phyloP scores from a whole-genome alignment of 495 filamentous ascomycete genomes.

The Neurospora sp. region DNA sequence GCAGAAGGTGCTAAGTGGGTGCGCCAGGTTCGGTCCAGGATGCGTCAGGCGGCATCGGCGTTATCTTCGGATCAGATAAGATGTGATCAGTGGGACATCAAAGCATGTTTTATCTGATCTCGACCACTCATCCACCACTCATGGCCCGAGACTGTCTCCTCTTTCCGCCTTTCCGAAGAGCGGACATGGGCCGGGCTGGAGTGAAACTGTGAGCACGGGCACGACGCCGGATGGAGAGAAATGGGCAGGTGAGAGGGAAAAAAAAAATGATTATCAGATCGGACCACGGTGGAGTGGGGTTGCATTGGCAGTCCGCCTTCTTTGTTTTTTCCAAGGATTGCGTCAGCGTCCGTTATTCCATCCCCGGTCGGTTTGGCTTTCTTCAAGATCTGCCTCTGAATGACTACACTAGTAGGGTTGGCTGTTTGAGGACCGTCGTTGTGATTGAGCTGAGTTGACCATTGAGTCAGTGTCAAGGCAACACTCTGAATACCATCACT shows the following conservation, averaged over 20 bases:
- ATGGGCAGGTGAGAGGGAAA: neutral
- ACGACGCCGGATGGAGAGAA: slow-evolving; percentile 3
- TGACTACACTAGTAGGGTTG: too few species aligned
- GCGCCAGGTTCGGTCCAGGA: slow-evolving; percentile 1
- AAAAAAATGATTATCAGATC: slow-evolving; percentile 23
- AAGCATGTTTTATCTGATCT: neutral
- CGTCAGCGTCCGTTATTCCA: neutral
- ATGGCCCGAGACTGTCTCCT: neutral
- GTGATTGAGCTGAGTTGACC: neutral
- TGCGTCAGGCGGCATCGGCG: slow-evolving; percentile 26
- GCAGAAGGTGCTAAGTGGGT: slow-evolving; percentile 10
- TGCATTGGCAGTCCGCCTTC: neutral
- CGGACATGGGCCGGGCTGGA: slow-evolving; percentile 1
- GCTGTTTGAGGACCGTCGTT: neutral
- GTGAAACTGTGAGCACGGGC: neutral
- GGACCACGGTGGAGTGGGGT: slow-evolving; percentile 6
- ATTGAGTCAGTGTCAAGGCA: neutral
- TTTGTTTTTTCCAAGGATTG: neutral
- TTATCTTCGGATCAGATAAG: slow-evolving; percentile 47
- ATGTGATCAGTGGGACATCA: slow-evolving; percentile 20
- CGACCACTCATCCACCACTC: neutral
- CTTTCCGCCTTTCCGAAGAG: slow-evolving; percentile 9
- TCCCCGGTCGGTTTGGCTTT: neutral
- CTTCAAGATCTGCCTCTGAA: too few species aligned
- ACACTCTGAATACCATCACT: neutral